A percentile compares a stretch with the other conserved stretches of the same genome.
Conservation (phyloP, 2,329 filamentous ascomycete genomes). For the Aphanocladium album region DNA sequence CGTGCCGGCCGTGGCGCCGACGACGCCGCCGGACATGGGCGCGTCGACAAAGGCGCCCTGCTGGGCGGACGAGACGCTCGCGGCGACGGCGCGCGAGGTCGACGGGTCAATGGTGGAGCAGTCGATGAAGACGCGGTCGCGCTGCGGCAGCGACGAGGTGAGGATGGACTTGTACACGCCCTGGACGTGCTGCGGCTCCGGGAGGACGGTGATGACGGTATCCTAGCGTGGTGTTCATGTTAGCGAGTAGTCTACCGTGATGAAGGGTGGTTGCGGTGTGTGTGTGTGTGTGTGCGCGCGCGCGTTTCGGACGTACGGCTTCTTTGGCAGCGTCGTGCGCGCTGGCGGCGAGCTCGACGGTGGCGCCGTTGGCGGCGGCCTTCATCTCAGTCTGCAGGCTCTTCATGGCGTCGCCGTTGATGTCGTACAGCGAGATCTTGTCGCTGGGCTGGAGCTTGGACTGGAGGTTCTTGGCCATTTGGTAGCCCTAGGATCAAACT, state of each 20-base stretch:
- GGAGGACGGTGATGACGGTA: conserved; percentile 81
- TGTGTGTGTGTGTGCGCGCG: too few relatives aligned
- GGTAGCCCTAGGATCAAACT: conserved; percentile 47
- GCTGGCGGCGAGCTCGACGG: conserved; percentile 39
- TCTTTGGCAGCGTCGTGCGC: conserved; percentile 46
- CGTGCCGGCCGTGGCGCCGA: conserved; percentile 80
- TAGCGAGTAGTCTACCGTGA: conserved; percentile 13
- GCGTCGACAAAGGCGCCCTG: conserved; percentile 84
- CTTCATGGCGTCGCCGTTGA: conserved; percentile 46
- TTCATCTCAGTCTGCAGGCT: conserved; percentile 45
- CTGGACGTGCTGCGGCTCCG: conserved; percentile 83
- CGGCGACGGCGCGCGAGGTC: conserved; percentile 73
- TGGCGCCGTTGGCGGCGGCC: conserved; percentile 39
- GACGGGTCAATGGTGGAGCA: conserved; percentile 93
- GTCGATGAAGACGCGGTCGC: conserved; percentile 81
- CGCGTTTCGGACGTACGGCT: conserved; percentile 48
- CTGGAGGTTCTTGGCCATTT: conserved; percentile 60
- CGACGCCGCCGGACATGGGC: conserved; percentile 94
- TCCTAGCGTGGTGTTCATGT: conserved; percentile 55
- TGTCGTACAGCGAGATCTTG: conserved; percentile 50
- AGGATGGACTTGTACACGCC: conserved; percentile 76
- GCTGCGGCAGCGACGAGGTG: conserved; percentile 44
- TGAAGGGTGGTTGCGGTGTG: too few relatives aligned
- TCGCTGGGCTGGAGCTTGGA: conserved; percentile 48
- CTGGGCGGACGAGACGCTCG: conserved; percentile 56